Base-by-base conservation (phyloP, 176 grass and related monocot species). In the Metroxylon sagu region DNA sequence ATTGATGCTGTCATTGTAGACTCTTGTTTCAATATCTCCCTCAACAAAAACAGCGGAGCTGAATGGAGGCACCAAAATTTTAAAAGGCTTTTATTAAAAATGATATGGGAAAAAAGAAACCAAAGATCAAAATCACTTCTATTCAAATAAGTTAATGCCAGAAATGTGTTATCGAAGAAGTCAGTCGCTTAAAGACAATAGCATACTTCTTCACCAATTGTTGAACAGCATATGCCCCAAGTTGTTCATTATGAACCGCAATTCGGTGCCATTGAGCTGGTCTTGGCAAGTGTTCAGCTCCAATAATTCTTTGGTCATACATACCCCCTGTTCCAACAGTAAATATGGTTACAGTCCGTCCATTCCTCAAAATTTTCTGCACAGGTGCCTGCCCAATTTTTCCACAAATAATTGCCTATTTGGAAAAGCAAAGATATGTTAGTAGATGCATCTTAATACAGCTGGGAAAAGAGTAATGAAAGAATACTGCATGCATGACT, bases 301-400 rank as follows among this genome's bases (percentile, higher is more conserved):
- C 79, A 74, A 69, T 68, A 61, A 92, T 54, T 67, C 93, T 80
- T 73, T 98, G 93, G 53, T 98, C 93, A 74, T 73, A 92, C 84
- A 98, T 85, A 66, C 87, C 93, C 54, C 87, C 87, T 60, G 93
- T 98, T 77, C 87, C 93, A 80, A 98, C 67, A 26, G 93, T 92
- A 56, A 98, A 98, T 76, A 83, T 59, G 23, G 93, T 98, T 49
- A 92, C 56, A 48, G 84, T 89, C 62, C 57, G 76, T 4, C 93
- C 93, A 70, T 83, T 82, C 49, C 84, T 91, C 51, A 85, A 78
- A 75, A 98, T 88, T 77, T 97, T 98, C 66, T 98, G 93, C 60
- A 98, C 70, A 29, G 87, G 87, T 25, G 59, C 66, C 53, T 98
- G 79, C 31, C 93, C 93, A 70, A 98, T 72, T 89, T 85, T 98